Conservation (phyloP, 805 yeast species). For the Monosporozyma solicola region DNA sequence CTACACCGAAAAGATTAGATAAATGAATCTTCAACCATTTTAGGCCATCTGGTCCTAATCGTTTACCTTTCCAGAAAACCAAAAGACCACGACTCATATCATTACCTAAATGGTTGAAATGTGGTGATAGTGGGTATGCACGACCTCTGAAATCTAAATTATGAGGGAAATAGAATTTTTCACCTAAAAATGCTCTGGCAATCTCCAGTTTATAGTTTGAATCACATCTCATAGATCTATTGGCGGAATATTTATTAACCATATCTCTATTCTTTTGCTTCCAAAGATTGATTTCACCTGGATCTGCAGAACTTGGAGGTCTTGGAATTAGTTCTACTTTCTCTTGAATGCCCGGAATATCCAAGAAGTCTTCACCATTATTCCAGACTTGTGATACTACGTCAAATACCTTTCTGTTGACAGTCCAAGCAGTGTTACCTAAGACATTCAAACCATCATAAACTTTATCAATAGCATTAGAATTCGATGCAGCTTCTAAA, state of each 20-base stretch:
- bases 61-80: constrained; percentile 69
- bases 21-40: constrained; percentile 70
- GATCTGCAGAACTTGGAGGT: constrained; percentile 64
- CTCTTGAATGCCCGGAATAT: constrained; percentile 54
- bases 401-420: constrained; percentile 61
- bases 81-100: constrained; percentile 67
- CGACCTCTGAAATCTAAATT: constrained; percentile 77
- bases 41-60: constrained; percentile 54
- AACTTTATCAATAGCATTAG: constrained; percentile 54
- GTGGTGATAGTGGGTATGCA: constrained; percentile 74
- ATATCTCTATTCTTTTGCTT: constrained; percentile 48
- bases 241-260: constrained; percentile 52
- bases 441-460: constrained; percentile 77
- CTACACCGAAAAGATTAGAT: constrained; percentile 66
- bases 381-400: constrained; percentile 80
- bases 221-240: constrained; percentile 87
- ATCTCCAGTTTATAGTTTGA: constrained; percentile 88
- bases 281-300: constrained; percentile 60
- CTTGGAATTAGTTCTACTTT: constrained; percentile 42
- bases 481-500: constrained; percentile 71
- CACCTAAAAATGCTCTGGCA: constrained; percentile 86
- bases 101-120: constrained; percentile 72
- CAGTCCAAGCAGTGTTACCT: constrained; percentile 89
- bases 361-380: constrained; percentile 61
- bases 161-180: constrained; percentile 69